Evolutionary conservation across 2,329 filamentous ascomycete genomes (phyloP).

Genomic region (Ophiocordyceps camponoti-floridani): DNA sequence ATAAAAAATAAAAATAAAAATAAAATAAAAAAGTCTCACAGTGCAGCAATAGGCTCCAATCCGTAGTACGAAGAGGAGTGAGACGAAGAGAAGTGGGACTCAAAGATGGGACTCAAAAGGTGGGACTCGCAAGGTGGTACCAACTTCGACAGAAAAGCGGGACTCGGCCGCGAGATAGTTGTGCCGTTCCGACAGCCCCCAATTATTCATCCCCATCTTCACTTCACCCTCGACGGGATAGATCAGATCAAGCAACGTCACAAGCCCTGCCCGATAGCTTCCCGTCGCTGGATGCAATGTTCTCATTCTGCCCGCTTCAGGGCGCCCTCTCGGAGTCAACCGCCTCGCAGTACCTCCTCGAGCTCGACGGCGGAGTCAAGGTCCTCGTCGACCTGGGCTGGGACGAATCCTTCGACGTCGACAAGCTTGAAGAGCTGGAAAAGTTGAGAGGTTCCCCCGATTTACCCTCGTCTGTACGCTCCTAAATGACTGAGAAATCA

Average conservation of each 20-base stretch:
- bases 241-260: too few relatives aligned
- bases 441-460: slow-evolving; percentile 44
- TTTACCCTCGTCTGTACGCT: background rate
- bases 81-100: too few relatives aligned
- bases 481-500: slow-evolving; percentile 15
- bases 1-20: too few relatives aligned
- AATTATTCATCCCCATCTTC: background rate
- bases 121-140: too few relatives aligned
- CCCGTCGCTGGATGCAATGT: slow-evolving; percentile 40
- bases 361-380: slow-evolving; percentile 93
- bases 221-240: too few relatives aligned
- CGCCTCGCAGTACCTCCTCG: slow-evolving; percentile 86
- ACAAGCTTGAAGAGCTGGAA: slow-evolving; percentile 73
- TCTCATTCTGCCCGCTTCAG: slow-evolving; percentile 84
- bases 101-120: too few relatives aligned
- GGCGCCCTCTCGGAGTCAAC: slow-evolving; percentile 76
- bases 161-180: background rate
- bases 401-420: slow-evolving; percentile 78
- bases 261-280: too few relatives aligned
- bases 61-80: too few relatives aligned
- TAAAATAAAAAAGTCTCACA: too few relatives aligned
- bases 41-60: too few relatives aligned
- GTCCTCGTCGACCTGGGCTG: slow-evolving; percentile 88
- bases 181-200: background rate
- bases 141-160: too few relatives aligned